Conservation (phyloP, 495 filamentous ascomycete species). For the Podospora tetraspora region DNA sequence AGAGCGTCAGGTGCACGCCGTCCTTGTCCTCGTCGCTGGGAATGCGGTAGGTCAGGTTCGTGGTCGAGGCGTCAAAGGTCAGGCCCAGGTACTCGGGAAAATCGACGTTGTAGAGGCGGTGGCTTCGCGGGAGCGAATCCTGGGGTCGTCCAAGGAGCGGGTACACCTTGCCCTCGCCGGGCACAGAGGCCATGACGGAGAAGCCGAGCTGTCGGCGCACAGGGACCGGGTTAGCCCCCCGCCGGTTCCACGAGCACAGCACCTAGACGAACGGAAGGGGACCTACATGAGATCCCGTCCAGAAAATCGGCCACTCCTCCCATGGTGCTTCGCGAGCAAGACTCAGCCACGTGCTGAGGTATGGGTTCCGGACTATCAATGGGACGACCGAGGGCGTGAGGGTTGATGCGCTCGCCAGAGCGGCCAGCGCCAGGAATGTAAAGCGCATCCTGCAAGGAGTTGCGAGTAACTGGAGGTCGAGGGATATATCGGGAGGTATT, state of each 20-base stretch:
- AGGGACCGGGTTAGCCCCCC: neutral
- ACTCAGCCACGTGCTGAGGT: constrained; percentile 81
- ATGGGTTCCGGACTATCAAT: constrained; percentile 84
- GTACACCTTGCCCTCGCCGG: constrained; percentile 66
- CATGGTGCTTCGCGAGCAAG: constrained; percentile 79
- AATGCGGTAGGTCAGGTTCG: constrained; percentile 81
- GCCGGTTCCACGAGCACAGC: neutral
- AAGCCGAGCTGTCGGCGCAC: constrained; percentile 59
- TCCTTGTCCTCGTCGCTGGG: constrained; percentile 38
- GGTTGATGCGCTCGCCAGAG: constrained; percentile 40
- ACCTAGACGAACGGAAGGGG: neutral
- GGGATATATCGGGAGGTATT: neutral
- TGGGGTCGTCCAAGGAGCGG: constrained; percentile 84
- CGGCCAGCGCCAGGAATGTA: constrained; percentile 35
- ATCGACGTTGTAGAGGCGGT: constrained; percentile 55
- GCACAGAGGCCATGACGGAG: constrained; percentile 70
- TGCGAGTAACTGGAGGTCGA: neutral
- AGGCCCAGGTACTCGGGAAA: constrained; percentile 71
- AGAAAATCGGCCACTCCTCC: constrained; percentile 93
- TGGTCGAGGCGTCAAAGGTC: constrained; percentile 87
- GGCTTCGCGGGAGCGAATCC: constrained; percentile 56
- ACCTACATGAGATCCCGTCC: constrained; percentile 64
- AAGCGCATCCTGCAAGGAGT: constrained; percentile 25
- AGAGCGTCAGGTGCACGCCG: constrained; percentile 60
- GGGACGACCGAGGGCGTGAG: constrained; percentile 79